Evolutionary conservation across 1,284 basidiomycete species (phyloP).

Genomic region (Hemileia vastatrix): DNA sequence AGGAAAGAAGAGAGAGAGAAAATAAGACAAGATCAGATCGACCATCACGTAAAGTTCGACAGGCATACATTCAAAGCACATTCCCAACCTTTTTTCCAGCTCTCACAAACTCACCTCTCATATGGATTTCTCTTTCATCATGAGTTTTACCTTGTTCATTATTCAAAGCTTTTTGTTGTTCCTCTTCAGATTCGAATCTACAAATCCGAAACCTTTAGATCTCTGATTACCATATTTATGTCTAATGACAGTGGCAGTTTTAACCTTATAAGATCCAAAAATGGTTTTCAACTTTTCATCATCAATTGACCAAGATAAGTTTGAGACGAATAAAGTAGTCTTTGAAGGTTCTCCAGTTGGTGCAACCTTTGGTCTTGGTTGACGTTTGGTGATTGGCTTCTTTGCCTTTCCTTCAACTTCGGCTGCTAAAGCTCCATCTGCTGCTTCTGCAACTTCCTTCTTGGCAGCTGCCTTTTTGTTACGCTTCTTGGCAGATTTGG

Average conservation of each 20-base stretch:
- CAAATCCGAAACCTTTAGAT: no score
- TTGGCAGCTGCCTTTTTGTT: conserved; percentile 26
- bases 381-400: conserved; percentile 26
- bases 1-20: background rate
- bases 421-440: conserved; percentile 25
- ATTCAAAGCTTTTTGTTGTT: no score
- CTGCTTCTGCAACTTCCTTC: conserved; percentile 24
- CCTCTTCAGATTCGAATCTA: no score
- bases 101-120: conserved; percentile 25
- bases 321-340: conserved; percentile 39
- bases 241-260: no score
- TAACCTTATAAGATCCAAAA: no score
- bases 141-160: conserved; percentile 31
- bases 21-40: background rate
- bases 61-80: background rate
- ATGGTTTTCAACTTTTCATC: conserved; percentile 35
- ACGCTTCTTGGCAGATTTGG: conserved; percentile 29
- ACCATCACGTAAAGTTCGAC: background rate
- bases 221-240: no score
- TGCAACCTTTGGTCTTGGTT: conserved; percentile 26
- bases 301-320: conserved; percentile 34
- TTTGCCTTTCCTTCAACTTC: conserved; percentile 17
- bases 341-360: conserved; percentile 35
- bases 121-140: conserved; percentile 30
- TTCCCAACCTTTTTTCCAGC: background rate